Evolutionary conservation across 2,329 filamentous ascomycete species (phyloP).

Genomic region (Myotisia sp.): DNA sequence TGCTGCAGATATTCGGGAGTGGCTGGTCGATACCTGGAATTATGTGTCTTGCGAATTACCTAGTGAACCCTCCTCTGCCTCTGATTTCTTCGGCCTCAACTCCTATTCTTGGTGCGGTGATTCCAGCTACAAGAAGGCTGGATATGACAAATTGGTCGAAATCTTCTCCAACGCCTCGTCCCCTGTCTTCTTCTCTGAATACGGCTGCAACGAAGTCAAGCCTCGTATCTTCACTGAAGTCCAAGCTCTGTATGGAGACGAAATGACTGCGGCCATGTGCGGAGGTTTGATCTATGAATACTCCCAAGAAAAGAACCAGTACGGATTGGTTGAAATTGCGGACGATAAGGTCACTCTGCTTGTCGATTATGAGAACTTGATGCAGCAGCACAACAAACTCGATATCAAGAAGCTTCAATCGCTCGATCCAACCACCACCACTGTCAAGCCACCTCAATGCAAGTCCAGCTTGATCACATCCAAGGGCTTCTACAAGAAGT

Average conservation of each 20-base stretch:
- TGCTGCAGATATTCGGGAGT: constrained; percentile 48
- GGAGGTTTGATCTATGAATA: constrained; percentile 44
- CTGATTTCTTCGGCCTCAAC: constrained; percentile 54
- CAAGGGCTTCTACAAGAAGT: constrained; percentile 58
- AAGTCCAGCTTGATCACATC: constrained; percentile 49
- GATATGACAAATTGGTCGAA: constrained; percentile 44
- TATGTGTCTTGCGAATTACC: constrained; percentile 45
- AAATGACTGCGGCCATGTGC: constrained; percentile 46
- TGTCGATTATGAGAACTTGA: constrained; percentile 58
- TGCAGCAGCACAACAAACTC: constrained; percentile 59
- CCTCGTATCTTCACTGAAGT: constrained; percentile 50
- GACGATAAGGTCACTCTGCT: constrained; percentile 46
- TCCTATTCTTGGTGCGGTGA: constrained; percentile 56
- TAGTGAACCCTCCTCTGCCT: constrained; percentile 37
- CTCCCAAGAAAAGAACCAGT: constrained; percentile 35
- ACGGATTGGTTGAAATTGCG: constrained; percentile 45
- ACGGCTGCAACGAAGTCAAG: constrained; percentile 47
- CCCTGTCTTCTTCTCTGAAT: constrained; percentile 54
- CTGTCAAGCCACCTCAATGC: constrained; percentile 50
- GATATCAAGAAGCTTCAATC: constrained; percentile 55
- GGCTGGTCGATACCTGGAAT: constrained; percentile 45
- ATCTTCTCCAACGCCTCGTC: constrained; percentile 45
- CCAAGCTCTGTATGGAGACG: constrained; percentile 41
- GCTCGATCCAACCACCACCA: constrained; percentile 43
- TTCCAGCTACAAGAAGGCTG: constrained; percentile 39